Evolutionary conservation across 2,329 filamentous ascomycete genomes (phyloP).

Genomic region (Rhynchosporium graminicola): DNA sequence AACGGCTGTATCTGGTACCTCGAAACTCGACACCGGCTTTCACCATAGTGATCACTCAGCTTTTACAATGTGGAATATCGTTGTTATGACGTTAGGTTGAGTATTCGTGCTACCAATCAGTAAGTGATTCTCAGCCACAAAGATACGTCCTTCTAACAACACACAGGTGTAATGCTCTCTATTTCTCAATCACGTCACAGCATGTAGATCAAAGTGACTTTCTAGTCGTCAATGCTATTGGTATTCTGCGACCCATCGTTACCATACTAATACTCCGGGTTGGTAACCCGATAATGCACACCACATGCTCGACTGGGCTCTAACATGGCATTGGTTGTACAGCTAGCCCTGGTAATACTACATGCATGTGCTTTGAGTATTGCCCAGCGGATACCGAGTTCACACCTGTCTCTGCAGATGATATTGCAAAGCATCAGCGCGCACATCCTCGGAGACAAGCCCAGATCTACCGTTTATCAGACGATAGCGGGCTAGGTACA

Average conservation of each 20-base stretch:
- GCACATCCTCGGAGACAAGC: conserved; percentile 43
- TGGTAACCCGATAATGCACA: conserved; percentile 88
- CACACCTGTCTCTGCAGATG: conserved; percentile 60
- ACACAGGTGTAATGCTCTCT: conserved; percentile 71
- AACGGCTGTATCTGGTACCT: conserved; percentile 8
- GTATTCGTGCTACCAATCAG: conserved; percentile 68
- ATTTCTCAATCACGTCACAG: conserved; percentile 76
- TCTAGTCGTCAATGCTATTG: conserved; percentile 61
- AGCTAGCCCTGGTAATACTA: conserved; percentile 59
- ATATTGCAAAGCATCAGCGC: conserved; percentile 54
- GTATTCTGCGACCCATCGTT: conserved; percentile 67
- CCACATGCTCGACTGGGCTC: conserved; percentile 83
- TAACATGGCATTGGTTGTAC: conserved; percentile 71
- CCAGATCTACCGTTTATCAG: conserved; percentile 58
- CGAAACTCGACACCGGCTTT: conserved; percentile 44
- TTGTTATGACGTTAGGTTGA: conserved; percentile 69
- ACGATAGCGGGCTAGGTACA: conserved; percentile 73
- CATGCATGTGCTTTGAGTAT: conserved; percentile 28
- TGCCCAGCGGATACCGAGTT: conserved; percentile 55
- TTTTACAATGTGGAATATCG: conserved; percentile 59
- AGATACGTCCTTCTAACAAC: conserved; percentile 5
- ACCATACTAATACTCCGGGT: conserved; percentile 80
- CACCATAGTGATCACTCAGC: conserved; percentile 43
- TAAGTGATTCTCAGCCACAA: conserved; percentile 43
- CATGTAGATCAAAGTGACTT: conserved; percentile 70